A percentile compares a stretch with the other conserved stretches of the same genome.
These are phyloP conservation scores for Zopfochytrium polystomum DNA, from an alignment of 371 early-diverging fungal genomes.

Conservation along the genomic window DNA sequence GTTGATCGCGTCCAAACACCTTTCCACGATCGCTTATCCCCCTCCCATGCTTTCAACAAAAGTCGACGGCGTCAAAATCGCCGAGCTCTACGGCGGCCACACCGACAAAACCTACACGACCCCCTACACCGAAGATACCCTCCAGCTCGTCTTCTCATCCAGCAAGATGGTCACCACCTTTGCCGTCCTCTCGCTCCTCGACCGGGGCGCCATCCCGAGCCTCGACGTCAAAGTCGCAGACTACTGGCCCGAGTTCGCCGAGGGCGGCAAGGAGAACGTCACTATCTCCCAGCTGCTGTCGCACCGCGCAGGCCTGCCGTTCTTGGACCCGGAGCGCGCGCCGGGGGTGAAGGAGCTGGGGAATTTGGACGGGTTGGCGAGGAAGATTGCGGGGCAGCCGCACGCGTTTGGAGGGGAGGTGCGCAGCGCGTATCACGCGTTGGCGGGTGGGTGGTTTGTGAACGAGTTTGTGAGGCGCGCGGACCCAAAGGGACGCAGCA, in stretches of 20 bases:
- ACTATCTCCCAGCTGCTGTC: conserved; percentile 58
- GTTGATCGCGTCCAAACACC: too few relatives aligned
- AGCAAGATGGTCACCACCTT: conserved; percentile 61
- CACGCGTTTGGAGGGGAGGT: conserved; percentile 61
- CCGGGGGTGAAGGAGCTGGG: conserved; percentile 32
- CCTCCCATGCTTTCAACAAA: neutral
- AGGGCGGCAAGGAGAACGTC: too few relatives aligned
- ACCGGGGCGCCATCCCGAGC: conserved; percentile 52
- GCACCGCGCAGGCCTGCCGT: conserved; percentile 64
- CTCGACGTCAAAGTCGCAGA: conserved; percentile 55
- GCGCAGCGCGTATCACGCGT: conserved; percentile 61
- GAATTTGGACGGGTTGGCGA: conserved; percentile 39
- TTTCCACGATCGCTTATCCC: neutral
- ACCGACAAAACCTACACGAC: conserved; percentile 41
- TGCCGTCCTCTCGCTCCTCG: conserved; percentile 61
- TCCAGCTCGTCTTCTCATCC: conserved; percentile 67
- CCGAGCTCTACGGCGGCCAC: conserved; percentile 65
- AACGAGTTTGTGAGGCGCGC: conserved; percentile 67
- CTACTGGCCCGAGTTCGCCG: conserved; percentile 80
- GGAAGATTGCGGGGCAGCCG: conserved; percentile 55
- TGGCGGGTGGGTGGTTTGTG: conserved; percentile 66
- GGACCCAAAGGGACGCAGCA: too few relatives aligned
- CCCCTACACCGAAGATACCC: conserved; percentile 52
- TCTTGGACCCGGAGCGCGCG: conserved; percentile 42
- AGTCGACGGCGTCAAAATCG: conserved; percentile 56